These are phyloP conservation scores for Brachypodium distachyon DNA, from an alignment of 202 grass and related monocot species.

Conservation along the genomic window DNA sequence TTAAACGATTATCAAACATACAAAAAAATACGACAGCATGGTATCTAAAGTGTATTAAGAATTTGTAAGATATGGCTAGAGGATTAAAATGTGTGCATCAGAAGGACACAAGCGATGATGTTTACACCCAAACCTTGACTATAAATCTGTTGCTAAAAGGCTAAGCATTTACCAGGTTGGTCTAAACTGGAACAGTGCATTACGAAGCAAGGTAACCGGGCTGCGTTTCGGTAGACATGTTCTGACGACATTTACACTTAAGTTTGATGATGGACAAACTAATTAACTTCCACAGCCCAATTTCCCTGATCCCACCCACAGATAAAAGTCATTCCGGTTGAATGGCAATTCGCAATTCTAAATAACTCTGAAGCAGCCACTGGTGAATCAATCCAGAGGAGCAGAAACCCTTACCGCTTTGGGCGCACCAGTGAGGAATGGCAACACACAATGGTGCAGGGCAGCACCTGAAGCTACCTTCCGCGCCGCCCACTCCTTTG, in stretches of 20 bases:
- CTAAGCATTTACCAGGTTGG: background rate
- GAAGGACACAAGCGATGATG: background rate
- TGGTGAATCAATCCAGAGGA: background rate
- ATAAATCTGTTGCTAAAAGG: background rate
- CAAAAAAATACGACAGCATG: background rate
- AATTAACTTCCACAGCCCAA: background rate
- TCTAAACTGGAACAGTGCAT: background rate
- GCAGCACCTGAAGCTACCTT: conserved; percentile 48
- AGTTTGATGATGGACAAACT: background rate
- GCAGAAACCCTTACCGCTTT: conserved; percentile 52
- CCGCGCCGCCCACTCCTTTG: conserved; percentile 61
- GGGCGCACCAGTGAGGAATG: conserved; percentile 63
- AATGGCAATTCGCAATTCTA: background rate
- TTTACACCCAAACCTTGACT: background rate
- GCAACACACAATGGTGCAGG: conserved; percentile 38
- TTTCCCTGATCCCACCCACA: background rate
- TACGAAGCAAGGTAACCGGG: background rate
- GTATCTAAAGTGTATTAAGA: background rate
- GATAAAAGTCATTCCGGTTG: background rate
- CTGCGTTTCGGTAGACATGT: background rate
- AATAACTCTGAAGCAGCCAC: background rate
- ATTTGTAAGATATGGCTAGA: background rate
- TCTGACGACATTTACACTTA: background rate
- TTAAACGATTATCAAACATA: background rate
- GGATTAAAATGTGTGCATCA: background rate